These are phyloP conservation scores for Apiospora malaysiana DNA, from an alignment of 2,329 filamentous ascomycete species.

Conservation along the genomic window DNA sequence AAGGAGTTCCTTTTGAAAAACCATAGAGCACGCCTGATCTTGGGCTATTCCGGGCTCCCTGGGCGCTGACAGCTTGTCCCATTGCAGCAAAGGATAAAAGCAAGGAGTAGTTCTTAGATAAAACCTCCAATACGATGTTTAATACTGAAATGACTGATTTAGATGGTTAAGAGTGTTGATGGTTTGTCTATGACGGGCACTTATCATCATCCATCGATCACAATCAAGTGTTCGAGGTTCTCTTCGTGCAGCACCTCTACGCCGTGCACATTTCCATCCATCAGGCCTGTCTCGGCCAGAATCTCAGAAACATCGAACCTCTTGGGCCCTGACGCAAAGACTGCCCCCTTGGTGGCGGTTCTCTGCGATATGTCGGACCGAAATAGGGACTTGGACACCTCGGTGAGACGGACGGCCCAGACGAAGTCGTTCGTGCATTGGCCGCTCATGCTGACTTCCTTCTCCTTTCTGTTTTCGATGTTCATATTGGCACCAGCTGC, in stretches of 20 bases:
- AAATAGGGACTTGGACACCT: background rate
- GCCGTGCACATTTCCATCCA: background rate
- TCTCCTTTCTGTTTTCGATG: background rate
- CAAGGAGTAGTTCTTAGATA: too few species aligned
- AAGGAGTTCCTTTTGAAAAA: too few species aligned
- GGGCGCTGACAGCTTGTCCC: too few species aligned
- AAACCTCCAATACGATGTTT: too few species aligned
- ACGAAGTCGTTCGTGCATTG: background rate
- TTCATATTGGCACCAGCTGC: background rate
- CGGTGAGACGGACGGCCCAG: background rate
- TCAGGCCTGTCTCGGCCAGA: background rate
- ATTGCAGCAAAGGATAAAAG: too few species aligned
- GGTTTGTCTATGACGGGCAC: too few species aligned
- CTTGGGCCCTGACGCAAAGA: background rate
- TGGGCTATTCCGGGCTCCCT: too few species aligned
- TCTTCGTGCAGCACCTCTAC: background rate
- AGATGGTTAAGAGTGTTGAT: too few species aligned
- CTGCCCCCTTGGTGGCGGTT: background rate
- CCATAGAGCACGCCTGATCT: too few species aligned
- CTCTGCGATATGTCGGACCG: background rate
- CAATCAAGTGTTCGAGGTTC: background rate
- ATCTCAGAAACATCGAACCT: background rate
- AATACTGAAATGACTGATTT: too few species aligned
- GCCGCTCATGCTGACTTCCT: background rate
- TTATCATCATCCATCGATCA: background rate